A percentile compares a stretch with the other conserved stretches of the same genome.
These are phyloP conservation scores for Pulveroboletus sp. DNA, from an alignment of 768 basidiomycete genomes.

Conservation along the genomic window DNA sequence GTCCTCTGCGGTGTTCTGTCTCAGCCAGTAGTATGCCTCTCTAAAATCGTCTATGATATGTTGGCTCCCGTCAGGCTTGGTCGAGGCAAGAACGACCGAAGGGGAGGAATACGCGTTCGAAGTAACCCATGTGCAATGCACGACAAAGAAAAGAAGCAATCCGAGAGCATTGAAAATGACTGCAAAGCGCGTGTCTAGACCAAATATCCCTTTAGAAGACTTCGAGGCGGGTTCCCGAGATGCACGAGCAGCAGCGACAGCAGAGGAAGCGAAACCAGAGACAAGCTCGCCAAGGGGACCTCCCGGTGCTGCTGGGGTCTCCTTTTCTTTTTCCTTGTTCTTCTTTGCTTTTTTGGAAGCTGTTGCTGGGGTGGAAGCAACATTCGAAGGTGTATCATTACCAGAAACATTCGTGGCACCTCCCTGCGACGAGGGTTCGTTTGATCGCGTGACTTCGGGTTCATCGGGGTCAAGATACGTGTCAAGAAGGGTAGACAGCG, in stretches of 20 bases:
- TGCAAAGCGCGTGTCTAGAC: conserved; percentile 74
- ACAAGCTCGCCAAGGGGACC: conserved; percentile 40
- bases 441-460: conserved; percentile 40
- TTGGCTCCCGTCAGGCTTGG: conserved; percentile 76
- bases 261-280: conserved; percentile 35
- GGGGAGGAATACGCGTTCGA: conserved; percentile 95
- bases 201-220: conserved; percentile 63
- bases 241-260: conserved; percentile 22
- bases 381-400: conserved; percentile 19
- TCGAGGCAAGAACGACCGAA: conserved; percentile 88
- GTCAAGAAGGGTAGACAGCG: conserved; percentile 82
- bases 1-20: conserved; percentile 89
- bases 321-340: conserved; percentile 41
- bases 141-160: conserved; percentile 85
- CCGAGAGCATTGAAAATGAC: conserved; percentile 72
- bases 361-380: conserved; percentile 30
- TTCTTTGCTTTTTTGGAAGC: conserved; percentile 48
- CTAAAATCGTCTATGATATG: conserved; percentile 99
- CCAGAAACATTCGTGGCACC: conserved; percentile 3
- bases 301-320: conserved; percentile 38
- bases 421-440: conserved; percentile 7
- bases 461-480: conserved; percentile 84
- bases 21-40: conserved; percentile 98
- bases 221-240: conserved; percentile 9
- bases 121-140: conserved; percentile 97